phyloP scores from a whole-genome alignment of 345 rosid species.

The Boechera divaricarpa region DNA sequence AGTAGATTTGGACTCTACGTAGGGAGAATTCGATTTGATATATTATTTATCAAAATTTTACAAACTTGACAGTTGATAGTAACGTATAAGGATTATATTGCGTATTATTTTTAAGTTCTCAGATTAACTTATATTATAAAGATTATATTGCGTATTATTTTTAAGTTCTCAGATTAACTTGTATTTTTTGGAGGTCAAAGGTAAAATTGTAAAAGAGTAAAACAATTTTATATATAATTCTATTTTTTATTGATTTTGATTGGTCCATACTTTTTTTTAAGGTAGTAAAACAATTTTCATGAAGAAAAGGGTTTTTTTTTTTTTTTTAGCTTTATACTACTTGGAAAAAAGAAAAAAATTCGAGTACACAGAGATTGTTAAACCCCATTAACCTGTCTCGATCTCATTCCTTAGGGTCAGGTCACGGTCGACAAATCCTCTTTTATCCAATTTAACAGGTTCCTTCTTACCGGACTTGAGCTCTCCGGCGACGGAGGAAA shows the following conservation, averaged over 20 bases:
- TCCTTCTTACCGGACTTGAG: constrained; percentile 14
- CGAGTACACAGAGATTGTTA: constrained; percentile 2
- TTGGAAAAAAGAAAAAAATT: background rate
- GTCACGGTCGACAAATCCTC: constrained; percentile 34
- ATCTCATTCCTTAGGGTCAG: constrained; percentile 28
- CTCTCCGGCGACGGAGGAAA: constrained; percentile 34
- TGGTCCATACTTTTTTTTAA: background rate
- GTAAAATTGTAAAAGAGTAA: too few species aligned
- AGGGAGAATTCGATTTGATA: too few species aligned
- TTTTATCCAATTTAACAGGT: constrained; percentile 16
- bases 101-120: too few species aligned
- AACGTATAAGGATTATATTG: too few species aligned
- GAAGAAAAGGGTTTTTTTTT: background rate
- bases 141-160: too few species aligned
- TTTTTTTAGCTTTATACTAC: background rate
- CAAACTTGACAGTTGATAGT: too few species aligned
- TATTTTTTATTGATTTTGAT: background rate
- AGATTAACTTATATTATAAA: too few species aligned
- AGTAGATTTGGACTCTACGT: too few species aligned
- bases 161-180: too few species aligned
- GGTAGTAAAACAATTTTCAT: background rate
- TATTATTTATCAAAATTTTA: too few species aligned
- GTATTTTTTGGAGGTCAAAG: too few species aligned
- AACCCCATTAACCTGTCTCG: constrained; percentile 27
- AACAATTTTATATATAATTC: too few species aligned